Evolutionary conservation across 768 basidiomycete species (phyloP).

Genomic region (Termitomyces sp.): DNA sequence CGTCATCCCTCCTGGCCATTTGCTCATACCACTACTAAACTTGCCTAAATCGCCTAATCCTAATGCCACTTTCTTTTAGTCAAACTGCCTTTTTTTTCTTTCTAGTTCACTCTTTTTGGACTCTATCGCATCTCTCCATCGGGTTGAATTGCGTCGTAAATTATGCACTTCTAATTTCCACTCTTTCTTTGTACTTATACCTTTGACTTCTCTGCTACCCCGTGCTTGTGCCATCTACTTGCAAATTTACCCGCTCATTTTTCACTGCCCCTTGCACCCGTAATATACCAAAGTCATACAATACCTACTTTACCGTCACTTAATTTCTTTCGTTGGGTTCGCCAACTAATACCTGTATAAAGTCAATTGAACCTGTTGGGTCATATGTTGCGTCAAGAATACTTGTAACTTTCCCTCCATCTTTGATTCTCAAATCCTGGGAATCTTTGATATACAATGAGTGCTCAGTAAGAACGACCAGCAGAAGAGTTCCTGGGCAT

Average conservation of each 20-base stretch:
- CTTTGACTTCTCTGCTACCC: constrained; percentile 2
- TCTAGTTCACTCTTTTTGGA: constrained; percentile 1
- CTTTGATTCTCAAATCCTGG: neutral
- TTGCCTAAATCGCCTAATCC: neutral
- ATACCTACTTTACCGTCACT: constrained; percentile 13
- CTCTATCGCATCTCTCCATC: neutral
- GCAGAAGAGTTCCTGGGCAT: neutral
- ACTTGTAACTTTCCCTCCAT: neutral
- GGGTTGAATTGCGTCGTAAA: constrained; percentile 4
- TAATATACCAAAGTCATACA: constrained; percentile 15
- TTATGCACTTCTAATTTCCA: constrained; percentile 16
- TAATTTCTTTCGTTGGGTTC: constrained; percentile 10
- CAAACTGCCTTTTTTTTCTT: neutral
- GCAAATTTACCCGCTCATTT: constrained; percentile 8
- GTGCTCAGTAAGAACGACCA: neutral
- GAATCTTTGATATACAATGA: neutral
- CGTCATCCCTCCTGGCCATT: neutral
- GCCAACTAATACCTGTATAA: constrained; percentile 6
- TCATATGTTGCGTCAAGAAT: neutral
- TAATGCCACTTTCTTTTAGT: constrained; percentile 1
- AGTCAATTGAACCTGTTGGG: constrained; percentile 1
- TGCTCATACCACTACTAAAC: constrained; percentile 11
- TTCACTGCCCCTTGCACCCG: neutral
- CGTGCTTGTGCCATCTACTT: constrained; percentile 7
- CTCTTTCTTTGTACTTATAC: constrained; percentile 4